Evolutionary conservation across 257 asterid genomes (phyloP).

Genomic region (Orobanche coerulescens): DNA sequence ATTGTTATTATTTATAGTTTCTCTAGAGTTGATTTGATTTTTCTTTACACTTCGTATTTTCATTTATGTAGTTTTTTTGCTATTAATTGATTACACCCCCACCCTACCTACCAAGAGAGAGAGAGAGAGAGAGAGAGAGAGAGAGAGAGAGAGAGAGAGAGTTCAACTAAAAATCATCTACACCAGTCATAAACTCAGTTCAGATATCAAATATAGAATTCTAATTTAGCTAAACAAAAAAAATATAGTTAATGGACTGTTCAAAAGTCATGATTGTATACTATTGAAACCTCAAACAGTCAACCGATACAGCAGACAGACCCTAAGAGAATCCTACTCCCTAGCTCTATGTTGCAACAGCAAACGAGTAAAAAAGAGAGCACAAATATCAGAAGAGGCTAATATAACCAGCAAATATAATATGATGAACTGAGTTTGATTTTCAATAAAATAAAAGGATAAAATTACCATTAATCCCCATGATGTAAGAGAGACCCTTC

Average conservation of each 20-base stretch:
- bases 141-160: too few relatives aligned
- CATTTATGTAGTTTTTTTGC: too few relatives aligned
- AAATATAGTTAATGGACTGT: background rate
- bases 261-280: background rate
- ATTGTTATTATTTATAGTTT: too few relatives aligned
- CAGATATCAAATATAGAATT: background rate
- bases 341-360: background rate
- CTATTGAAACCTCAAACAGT: background rate
- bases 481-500: slow-evolving; percentile 69
- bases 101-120: too few relatives aligned
- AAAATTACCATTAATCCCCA: slow-evolving; percentile 62
- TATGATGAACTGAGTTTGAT: background rate
- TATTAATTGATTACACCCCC: too few relatives aligned
- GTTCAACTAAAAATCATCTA: too few relatives aligned
- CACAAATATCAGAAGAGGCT: background rate
- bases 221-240: background rate
- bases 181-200: too few relatives aligned
- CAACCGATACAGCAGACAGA: background rate
- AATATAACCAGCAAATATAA: background rate
- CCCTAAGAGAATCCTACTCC: background rate
- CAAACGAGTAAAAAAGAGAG: background rate
- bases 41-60: too few relatives aligned
- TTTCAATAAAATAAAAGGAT: background rate
- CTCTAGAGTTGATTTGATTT: too few relatives aligned
- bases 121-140: too few relatives aligned